Evolutionary conservation across 495 filamentous ascomycete species (phyloP).

Genomic region (Penicillium soppii): DNA sequence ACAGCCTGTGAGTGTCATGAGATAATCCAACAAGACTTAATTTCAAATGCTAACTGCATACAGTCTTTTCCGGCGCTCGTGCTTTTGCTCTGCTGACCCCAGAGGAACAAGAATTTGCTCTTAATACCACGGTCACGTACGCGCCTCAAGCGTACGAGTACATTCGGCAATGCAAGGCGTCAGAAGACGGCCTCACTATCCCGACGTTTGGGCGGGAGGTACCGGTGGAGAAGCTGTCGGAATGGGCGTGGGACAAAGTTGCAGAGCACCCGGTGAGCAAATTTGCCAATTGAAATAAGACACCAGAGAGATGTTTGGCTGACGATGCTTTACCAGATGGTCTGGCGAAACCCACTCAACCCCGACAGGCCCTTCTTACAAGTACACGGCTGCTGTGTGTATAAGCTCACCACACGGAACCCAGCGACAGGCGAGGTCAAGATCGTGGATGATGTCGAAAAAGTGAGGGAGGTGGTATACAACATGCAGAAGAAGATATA

Average conservation of each 20-base stretch:
- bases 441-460: slow-evolving; percentile 14
- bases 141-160: slow-evolving; percentile 13
- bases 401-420: slow-evolving; percentile 10
- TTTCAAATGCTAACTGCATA: neutral
- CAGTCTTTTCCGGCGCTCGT: slow-evolving; percentile 15
- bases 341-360: slow-evolving; percentile 13
- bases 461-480: slow-evolving; percentile 11
- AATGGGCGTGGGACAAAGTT: slow-evolving; percentile 12
- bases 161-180: slow-evolving; percentile 12
- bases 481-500: slow-evolving; percentile 19
- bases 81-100: slow-evolving; percentile 4
- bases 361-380: slow-evolving; percentile 13
- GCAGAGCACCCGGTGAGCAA: slow-evolving; percentile 12
- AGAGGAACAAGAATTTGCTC: slow-evolving; percentile 10
- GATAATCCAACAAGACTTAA: neutral
- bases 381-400: slow-evolving; percentile 15
- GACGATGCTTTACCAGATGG: slow-evolving; percentile 2
- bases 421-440: slow-evolving; percentile 9
- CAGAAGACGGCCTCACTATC: slow-evolving; percentile 9
- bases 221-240: slow-evolving; percentile 6
- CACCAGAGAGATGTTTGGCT: neutral
- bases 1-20: slow-evolving; percentile 13
- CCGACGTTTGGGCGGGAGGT: slow-evolving; percentile 5
- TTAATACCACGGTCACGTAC: slow-evolving; percentile 14
- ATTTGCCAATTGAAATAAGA: neutral